Base-by-base conservation (phyloP, 345 rosid genomes). In the Bretschneidera sinensis region DNA sequence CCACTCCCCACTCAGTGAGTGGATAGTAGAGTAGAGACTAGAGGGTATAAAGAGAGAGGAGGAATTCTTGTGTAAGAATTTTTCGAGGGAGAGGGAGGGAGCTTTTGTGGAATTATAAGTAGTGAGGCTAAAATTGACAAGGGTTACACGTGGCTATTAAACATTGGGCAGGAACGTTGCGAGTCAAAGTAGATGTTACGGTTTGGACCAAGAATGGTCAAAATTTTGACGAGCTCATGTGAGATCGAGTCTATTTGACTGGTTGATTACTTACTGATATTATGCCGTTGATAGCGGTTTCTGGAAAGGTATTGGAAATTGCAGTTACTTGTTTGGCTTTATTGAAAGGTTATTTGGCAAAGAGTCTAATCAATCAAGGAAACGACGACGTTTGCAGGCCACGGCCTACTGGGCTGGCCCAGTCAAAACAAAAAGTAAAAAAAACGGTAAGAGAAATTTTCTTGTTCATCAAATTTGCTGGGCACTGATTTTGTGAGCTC, bases 201-300 rank as follows among this genome's bases (percentile, higher is more conserved):
- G 2, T 5, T 17, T 14, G 0, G 21, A 1, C 59, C 23, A 64
- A 33, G n/a, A 24, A n/a, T n/a, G n/a, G n/a, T n/a, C n/a, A n/a
- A n/a, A n/a, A n/a, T n/a, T 6, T 21, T 17, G 17, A 24, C 24
- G 54, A 9, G 13, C 28, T 70, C 17, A 63, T 43, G 58, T 76
- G 70, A 60, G 70, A 75, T 14, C 23, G 71, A 35, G 34, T 47
- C 60, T 54, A 20, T 15, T 9, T 43, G 51, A 52, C n/a, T 45
- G 15, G 66, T 63, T 51, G 64, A 75, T 60, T 25, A 47, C 58
- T 50, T 51, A 19, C 47, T 61, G 21, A 15, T 60, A 70, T 63
- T 60, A 73, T 73, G 78, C n/a, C 91, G 85, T 71, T 57, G 75
- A 76, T 78, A 71, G 75, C 85, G 87, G 85, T 53, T 65, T 50